phyloP scores from a whole-genome alignment of 352 stramenopile genomes.

The Pseudoperonospora humuli region DNA sequence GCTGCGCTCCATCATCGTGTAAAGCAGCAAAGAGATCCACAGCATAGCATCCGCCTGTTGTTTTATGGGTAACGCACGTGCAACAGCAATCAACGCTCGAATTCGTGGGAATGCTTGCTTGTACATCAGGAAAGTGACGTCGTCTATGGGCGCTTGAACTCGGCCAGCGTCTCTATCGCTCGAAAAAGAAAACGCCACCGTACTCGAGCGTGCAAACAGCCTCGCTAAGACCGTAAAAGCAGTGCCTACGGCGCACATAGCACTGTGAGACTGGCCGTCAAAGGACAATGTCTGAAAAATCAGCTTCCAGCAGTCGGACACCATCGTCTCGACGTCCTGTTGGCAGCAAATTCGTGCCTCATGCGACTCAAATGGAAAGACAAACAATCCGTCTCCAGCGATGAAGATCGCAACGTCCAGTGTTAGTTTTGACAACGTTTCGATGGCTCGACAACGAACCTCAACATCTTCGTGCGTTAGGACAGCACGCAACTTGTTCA shows the following conservation, averaged over 20 bases:
- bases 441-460: constrained; percentile 51
- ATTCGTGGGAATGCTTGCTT: constrained; percentile 60
- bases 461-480: constrained; percentile 61
- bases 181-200: constrained; percentile 24
- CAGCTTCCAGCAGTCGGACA: constrained; percentile 75
- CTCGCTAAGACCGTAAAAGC: constrained; percentile 57
- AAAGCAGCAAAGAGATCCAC: constrained; percentile 71
- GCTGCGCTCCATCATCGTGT: constrained; percentile 78
- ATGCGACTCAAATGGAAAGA: constrained; percentile 79
- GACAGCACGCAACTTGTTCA: constrained; percentile 67
- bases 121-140: constrained; percentile 54
- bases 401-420: constrained; percentile 43
- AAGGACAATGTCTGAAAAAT: constrained; percentile 59
- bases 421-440: constrained; percentile 45
- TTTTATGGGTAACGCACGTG: constrained; percentile 44
- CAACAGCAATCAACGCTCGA: constrained; percentile 31
- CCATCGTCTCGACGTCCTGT: constrained; percentile 69
- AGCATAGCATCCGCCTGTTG: constrained; percentile 49
- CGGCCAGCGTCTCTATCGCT: constrained; percentile 17
- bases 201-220: constrained; percentile 43
- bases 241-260: constrained; percentile 21
- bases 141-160: constrained; percentile 48
- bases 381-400: constrained; percentile 45
- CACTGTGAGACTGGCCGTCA: constrained; percentile 9
- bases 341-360: constrained; percentile 73